phyloP scores from a whole-genome alignment of 2,329 filamentous ascomycete genomes.

The Bipolaris cookei region DNA sequence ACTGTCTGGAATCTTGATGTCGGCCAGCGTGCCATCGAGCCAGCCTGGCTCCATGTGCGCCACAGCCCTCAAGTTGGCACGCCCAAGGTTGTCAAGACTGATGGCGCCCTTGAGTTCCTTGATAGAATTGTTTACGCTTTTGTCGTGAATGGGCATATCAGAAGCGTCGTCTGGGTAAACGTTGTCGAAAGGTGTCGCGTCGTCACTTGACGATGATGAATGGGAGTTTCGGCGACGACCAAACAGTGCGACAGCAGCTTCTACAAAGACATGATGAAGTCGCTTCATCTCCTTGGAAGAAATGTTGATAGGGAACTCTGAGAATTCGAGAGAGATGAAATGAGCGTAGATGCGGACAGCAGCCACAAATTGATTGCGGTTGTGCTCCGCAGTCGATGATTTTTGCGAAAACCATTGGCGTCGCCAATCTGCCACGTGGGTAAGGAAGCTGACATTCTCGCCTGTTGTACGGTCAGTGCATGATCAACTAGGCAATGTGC shows the following conservation, averaged over 20 bases:
- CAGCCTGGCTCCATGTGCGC: constrained; percentile 27
- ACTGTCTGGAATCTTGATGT: constrained; percentile 30
- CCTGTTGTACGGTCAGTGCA: constrained; percentile 22
- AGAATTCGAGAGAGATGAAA: constrained; percentile 43
- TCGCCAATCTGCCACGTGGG: constrained; percentile 43
- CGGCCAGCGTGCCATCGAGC: constrained; percentile 24
- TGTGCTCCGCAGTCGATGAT: constrained; percentile 29
- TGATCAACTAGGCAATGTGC: not conserved
- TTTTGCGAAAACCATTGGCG: constrained; percentile 37
- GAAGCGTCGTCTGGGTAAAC: constrained; percentile 17
- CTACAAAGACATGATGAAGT: constrained; percentile 37
- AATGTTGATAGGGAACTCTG: constrained; percentile 48
- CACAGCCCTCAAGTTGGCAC: constrained; percentile 38
- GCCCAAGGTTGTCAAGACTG: constrained; percentile 37
- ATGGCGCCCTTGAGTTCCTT: constrained; percentile 21
- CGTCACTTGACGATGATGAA: constrained; percentile 25
- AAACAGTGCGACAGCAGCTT: constrained; percentile 29
- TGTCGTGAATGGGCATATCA: constrained; percentile 22
- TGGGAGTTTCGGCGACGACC: constrained; percentile 27
- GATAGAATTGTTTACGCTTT: constrained; percentile 25
- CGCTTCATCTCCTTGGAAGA: constrained; percentile 38
- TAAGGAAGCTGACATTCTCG: constrained; percentile 47
- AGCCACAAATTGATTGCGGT: constrained; percentile 36
- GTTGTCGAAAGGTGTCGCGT: constrained; percentile 40
- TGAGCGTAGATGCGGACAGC: constrained; percentile 43